Conservation (phyloP, 192 early-diverging fungal species). For the Podila minutissima region DNA sequence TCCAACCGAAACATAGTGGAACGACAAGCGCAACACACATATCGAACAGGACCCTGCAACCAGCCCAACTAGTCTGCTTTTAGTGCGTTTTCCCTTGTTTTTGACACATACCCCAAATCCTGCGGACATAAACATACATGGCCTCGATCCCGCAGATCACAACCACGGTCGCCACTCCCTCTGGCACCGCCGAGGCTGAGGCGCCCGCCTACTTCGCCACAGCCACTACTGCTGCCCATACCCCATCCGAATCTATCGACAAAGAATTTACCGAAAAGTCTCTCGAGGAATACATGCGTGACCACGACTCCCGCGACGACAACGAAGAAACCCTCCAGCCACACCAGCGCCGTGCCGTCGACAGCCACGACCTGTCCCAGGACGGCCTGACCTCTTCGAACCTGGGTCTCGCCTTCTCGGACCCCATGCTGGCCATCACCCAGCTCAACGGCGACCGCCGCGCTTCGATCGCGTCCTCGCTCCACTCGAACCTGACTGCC, state of each 20-base stretch:
- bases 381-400: slow-evolving; percentile 13
- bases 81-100: not conserved
- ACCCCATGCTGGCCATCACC: slow-evolving; percentile 47
- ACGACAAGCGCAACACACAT: not conserved
- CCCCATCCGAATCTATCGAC: not conserved
- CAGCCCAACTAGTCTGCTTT: not conserved
- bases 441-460: slow-evolving; percentile 34
- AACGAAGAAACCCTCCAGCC: slow-evolving; percentile 22
- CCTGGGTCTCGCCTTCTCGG: slow-evolving; percentile 37
- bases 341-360: slow-evolving; percentile 34
- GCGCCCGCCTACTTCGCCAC: slow-evolving; percentile 5
- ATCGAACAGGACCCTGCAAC: not conserved
- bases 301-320: slow-evolving; percentile 13
- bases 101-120: not conserved
- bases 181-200: not conserved
- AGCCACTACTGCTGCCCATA: not conserved
- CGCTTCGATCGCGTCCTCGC: slow-evolving; percentile 36
- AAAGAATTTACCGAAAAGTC: not conserved
- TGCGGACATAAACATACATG: slow-evolving; percentile 1
- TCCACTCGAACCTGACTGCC: slow-evolving; percentile 24
- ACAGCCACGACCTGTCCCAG: slow-evolving; percentile 15
- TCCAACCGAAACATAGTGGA: not conserved
- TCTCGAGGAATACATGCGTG: not conserved
- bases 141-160: slow-evolving; percentile 18
- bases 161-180: slow-evolving; percentile 27